These are phyloP conservation scores for Hygrophorus russula DNA, from an alignment of 768 basidiomycete genomes.

Conservation along the genomic window DNA sequence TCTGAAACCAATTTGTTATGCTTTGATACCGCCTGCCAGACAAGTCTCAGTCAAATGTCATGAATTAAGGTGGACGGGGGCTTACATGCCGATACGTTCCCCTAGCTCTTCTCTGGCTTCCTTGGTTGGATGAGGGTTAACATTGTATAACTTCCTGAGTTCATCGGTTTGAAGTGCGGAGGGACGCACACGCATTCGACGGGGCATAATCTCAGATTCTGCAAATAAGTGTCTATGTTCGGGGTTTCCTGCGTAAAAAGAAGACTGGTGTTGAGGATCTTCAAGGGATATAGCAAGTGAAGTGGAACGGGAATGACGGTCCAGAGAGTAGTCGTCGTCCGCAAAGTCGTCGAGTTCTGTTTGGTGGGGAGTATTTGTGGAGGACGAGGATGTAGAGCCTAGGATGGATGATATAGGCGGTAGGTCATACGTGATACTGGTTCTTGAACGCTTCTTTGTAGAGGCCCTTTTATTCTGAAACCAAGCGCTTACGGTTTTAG, in stretches of 20 bases:
- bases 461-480: constrained; percentile 84
- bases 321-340: constrained; percentile 34
- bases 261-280: constrained; percentile 15
- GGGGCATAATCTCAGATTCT: constrained; percentile 40
- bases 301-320: constrained; percentile 22
- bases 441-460: constrained; percentile 55
- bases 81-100: constrained; percentile 67
- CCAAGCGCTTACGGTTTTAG: constrained; percentile 80
- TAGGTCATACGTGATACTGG: constrained; percentile 18
- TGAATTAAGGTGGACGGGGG: constrained; percentile 19
- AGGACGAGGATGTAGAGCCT: constrained; percentile 21
- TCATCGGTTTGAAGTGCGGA: constrained; percentile 57
- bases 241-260: constrained; percentile 35
- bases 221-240: constrained; percentile 40
- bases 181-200: constrained; percentile 55
- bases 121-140: constrained; percentile 54
- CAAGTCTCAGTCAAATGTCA: constrained; percentile 19
- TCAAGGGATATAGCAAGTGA: constrained; percentile 21
- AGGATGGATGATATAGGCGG: constrained; percentile 18
- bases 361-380: constrained; percentile 17
- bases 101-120: constrained; percentile 60
- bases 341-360: constrained; percentile 32
- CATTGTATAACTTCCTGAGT: constrained; percentile 52
- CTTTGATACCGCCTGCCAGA: constrained; percentile 60
- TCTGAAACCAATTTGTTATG: constrained; percentile 83